A percentile compares a stretch with the other conserved stretches of the same genome.
phyloP scores from a whole-genome alignment of 345 rosid genomes.

The Lumnitzera racemosa region DNA sequence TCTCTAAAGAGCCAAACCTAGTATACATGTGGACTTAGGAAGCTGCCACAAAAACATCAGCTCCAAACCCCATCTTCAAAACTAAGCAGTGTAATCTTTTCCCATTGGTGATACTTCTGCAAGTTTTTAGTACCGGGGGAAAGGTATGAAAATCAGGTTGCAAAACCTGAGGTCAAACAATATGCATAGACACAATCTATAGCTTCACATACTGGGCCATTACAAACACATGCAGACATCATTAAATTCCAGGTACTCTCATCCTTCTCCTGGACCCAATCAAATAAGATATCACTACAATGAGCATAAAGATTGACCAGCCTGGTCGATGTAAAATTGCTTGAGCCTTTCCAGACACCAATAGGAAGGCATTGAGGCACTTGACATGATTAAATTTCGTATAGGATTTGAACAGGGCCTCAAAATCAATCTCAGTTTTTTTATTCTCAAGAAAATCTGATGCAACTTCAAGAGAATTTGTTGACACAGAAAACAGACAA shows the following conservation, averaged over 20 bases:
- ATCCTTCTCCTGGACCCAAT: slow-evolving; percentile 7
- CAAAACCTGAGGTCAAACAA: slow-evolving; percentile 7
- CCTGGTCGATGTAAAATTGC: slow-evolving; percentile 8
- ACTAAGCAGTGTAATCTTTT: slow-evolving; percentile 14
- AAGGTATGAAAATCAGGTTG: slow-evolving; percentile 17
- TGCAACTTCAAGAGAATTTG: slow-evolving; percentile 3
- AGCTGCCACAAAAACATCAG: slow-evolving; percentile 11
- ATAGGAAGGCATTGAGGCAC: slow-evolving; percentile 5
- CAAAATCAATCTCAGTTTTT: slow-evolving; percentile 5
- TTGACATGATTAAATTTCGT: slow-evolving; percentile 9
- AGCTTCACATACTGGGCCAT: slow-evolving; percentile 2
- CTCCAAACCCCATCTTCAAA: slow-evolving; percentile 13
- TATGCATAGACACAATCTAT: slow-evolving; percentile 5
- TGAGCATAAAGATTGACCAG: slow-evolving; percentile 14
- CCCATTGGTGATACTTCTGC: slow-evolving; percentile 9
- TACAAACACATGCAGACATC: slow-evolving; percentile 4
- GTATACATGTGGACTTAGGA: slow-evolving; percentile 18
- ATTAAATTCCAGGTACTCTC: slow-evolving; percentile 14
- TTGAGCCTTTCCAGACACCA: slow-evolving; percentile 11
- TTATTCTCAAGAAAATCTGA: slow-evolving; percentile 1
- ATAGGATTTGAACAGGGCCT: slow-evolving; percentile 10
- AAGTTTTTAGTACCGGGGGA: slow-evolving; percentile 20
- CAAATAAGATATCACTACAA: slow-evolving; percentile 13
- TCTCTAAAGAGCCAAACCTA: slow-evolving; percentile 11
- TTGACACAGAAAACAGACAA: neutral